Base-by-base conservation (phyloP, 306 rosid species). In the Boehmeria nivea region DNA sequence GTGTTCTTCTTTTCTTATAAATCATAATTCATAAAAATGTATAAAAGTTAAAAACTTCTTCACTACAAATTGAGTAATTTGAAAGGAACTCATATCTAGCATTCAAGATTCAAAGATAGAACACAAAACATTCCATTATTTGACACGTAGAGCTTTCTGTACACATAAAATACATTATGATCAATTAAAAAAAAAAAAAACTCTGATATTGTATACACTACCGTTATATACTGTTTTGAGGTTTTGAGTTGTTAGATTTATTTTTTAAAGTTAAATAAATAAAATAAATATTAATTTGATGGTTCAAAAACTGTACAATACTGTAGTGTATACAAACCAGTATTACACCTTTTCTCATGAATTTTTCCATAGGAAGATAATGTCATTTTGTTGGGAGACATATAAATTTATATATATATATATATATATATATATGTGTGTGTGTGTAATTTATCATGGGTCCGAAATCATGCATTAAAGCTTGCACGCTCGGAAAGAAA, bases 401-500 rank as follows among this genome's bases (percentile, higher is more conserved):
- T 16, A 45, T 45, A 45, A 3, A 17, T 45, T 13, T 45, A 16
- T 16, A 19, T 8, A 45, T 3, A 49, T 4, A 50, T 1, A 49
- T 2, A 25, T 14, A 24, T 3, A 14, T 49, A 24, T 24, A 17
- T n/a, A 31, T n/a, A 17, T 9, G 12, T 16, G 6, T 6, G 17
- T 24, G 17, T 48, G 53, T 43, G 9, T 31, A 40, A 3, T 40
- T 11, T 14, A 53, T 53, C 25, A 17, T 37, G 39, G 28, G 54
- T 48, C 49, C 28, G 8, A 28, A 27, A 18, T 31, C 15, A 42
- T 37, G 45, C 18, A 18, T 28, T 22, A 12, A 37, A 64, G 43
- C 28, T 50, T 43, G 58, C 66, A 51, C 66, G 71, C 76, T 46
- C 23, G 21, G 27, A 68, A 68, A 64, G 76, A 49, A 18, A 36